A percentile compares a stretch with the other conserved stretches of the same genome.
Conservation (phyloP, 2,329 filamentous ascomycete genomes). For the Davidsoniella australis region DNA sequence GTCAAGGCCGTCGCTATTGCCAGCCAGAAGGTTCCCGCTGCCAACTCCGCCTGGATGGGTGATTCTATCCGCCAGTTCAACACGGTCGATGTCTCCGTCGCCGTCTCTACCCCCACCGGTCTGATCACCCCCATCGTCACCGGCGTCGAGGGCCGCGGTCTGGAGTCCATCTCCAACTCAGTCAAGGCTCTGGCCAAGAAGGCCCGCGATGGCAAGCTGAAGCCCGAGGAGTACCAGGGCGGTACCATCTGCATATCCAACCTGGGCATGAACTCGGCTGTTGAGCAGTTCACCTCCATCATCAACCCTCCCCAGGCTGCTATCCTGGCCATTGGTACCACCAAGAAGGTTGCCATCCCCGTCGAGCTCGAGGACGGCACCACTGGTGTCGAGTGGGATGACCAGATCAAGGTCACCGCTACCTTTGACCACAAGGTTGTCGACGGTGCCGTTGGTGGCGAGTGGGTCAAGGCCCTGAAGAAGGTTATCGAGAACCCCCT, state of each 20-base stretch:
- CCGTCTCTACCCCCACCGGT: constrained; percentile 79
- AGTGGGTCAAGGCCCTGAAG: constrained; percentile 96
- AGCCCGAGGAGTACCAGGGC: constrained; percentile 98
- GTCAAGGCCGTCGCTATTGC: constrained; percentile 89
- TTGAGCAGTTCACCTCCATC: constrained; percentile 93
- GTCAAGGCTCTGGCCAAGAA: constrained; percentile 97
- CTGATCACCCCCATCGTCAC: constrained; percentile 97
- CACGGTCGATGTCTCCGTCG: constrained; percentile 86
- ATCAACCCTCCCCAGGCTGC: constrained; percentile 97
- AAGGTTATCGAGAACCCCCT: constrained; percentile 95
- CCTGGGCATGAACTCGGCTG: constrained; percentile 98
- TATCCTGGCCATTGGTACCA: constrained; percentile 88
- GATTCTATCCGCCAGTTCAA: constrained; percentile 86
- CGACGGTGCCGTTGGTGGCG: constrained; percentile 86
- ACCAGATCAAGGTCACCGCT: constrained; percentile 86
- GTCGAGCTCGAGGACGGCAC: constrained; percentile 71
- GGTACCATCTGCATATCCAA: constrained; percentile 99
- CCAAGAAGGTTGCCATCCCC: constrained; percentile 85
- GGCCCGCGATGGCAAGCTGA: constrained; percentile 91
- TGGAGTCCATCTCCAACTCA: constrained; percentile 70
- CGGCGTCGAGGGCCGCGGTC: constrained; percentile 69
- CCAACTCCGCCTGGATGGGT: constrained; percentile 89
- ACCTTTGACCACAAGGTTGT: constrained; percentile 99
- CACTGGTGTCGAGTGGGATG: constrained; percentile 68
- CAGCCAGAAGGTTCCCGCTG: constrained; percentile 81